Conservation (phyloP, 371 early-diverging fungal species). For the Mucor racemosus region DNA sequence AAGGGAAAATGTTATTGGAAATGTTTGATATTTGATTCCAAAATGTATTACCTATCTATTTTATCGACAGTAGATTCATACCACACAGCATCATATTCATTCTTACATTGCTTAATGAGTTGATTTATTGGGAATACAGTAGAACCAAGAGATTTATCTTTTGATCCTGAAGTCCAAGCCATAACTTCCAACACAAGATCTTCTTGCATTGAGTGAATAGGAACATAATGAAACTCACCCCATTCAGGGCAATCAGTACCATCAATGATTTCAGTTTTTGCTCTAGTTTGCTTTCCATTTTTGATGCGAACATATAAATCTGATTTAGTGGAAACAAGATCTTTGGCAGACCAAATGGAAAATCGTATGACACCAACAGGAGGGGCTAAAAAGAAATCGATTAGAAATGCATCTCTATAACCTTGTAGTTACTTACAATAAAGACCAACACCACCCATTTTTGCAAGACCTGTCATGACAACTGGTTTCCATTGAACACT, state of each 20-base stretch:
- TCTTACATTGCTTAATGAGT: conserved; percentile 33
- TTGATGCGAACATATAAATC: conserved; percentile 84
- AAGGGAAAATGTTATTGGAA: not conserved
- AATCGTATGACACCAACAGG: conserved; percentile 85
- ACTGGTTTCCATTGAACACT: conserved; percentile 66
- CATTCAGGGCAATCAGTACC: conserved; percentile 83
- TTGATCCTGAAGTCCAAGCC: conserved; percentile 69
- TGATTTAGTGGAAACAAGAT: conserved; percentile 67
- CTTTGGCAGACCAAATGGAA: conserved; percentile 73
- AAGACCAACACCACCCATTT: conserved; percentile 41
- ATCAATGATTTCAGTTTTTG: conserved; percentile 72
- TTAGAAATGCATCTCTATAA: too few species aligned
- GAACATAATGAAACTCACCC: conserved; percentile 81
- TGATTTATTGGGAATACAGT: conserved; percentile 51
- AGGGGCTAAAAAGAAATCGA: conserved; percentile 26
- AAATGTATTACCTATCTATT: conserved; percentile 35
- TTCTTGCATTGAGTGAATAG: conserved; percentile 71
- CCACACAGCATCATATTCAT: conserved; percentile 31
- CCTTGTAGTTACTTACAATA: conserved; percentile 7
- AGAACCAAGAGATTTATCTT: conserved; percentile 72
- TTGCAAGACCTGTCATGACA: conserved; percentile 44
- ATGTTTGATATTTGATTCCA: too few species aligned
- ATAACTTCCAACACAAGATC: conserved; percentile 74
- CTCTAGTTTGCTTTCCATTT: conserved; percentile 63
- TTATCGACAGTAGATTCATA: conserved; percentile 30